Conservation (phyloP, 2,329 filamentous ascomycete genomes). For the Xylariales sp. region DNA sequence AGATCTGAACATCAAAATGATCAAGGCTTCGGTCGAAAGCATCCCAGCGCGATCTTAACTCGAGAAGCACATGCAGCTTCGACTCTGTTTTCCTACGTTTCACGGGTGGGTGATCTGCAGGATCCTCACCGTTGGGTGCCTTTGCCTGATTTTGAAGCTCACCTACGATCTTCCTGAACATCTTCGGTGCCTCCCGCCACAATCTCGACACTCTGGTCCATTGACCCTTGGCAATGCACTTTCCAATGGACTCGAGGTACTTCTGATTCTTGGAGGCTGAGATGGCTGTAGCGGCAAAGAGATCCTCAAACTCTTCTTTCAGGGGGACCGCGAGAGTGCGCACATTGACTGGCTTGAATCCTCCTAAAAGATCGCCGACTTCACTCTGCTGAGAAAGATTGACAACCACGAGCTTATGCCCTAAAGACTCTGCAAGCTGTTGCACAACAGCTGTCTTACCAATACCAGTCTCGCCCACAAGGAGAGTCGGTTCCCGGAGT, state of each 20-base stretch:
- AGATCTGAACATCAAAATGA: slow-evolving; percentile 75
- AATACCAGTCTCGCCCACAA: slow-evolving; percentile 98
- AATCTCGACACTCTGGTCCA: slow-evolving; percentile 84
- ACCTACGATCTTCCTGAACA: slow-evolving; percentile 70
- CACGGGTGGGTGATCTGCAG: slow-evolving; percentile 54
- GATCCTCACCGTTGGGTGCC: slow-evolving; percentile 27
- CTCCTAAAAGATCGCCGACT: slow-evolving; percentile 89
- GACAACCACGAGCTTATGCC: slow-evolving; percentile 83
- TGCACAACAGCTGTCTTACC: slow-evolving; percentile 97
- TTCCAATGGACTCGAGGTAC: slow-evolving; percentile 76
- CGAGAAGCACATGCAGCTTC: slow-evolving; percentile 59
- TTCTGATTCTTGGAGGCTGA: slow-evolving; percentile 82
- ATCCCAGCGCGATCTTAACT: slow-evolving; percentile 68
- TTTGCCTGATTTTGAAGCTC: slow-evolving; percentile 43
- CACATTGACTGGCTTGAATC: slow-evolving; percentile 93
- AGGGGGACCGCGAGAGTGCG: slow-evolving; percentile 82
- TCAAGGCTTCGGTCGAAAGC: slow-evolving; percentile 69
- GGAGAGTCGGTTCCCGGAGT: slow-evolving; percentile 79
- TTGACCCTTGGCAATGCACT: slow-evolving; percentile 73
- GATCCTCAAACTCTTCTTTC: slow-evolving; percentile 87
- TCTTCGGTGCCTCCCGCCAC: slow-evolving; percentile 83
- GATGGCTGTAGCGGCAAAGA: slow-evolving; percentile 81
- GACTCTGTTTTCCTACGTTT: slow-evolving; percentile 65
- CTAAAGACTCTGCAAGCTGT: slow-evolving; percentile 77
- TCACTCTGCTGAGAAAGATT: slow-evolving; percentile 98